A percentile compares a stretch with the other conserved stretches of the same genome.
Evolutionary conservation across 108 stramenopile genomes (phyloP).

Genomic region (Skeletonema menzelii): DNA sequence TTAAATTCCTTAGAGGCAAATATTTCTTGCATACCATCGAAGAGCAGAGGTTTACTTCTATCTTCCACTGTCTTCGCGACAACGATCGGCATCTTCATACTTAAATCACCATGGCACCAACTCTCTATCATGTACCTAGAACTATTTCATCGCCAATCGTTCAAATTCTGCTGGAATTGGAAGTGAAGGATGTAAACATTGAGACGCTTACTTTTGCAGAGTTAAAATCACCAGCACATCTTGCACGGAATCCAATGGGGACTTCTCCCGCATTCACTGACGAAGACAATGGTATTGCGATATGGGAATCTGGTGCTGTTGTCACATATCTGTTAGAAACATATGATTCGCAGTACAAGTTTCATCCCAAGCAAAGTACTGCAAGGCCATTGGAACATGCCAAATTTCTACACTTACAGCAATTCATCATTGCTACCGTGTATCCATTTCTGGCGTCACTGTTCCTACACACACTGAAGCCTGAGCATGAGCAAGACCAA

Average conservation of each 20-base stretch:
- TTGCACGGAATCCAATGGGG: slow-evolving; percentile 25
- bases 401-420: slow-evolving; percentile 15
- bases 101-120: slow-evolving; percentile 8
- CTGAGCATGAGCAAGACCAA: slow-evolving; percentile 12
- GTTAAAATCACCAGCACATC: slow-evolving; percentile 8
- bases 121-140: slow-evolving; percentile 21
- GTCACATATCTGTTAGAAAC: slow-evolving; percentile 9
- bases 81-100: too few relatives aligned
- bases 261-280: slow-evolving; percentile 20
- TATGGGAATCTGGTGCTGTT: slow-evolving; percentile 28
- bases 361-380: neutral
- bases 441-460: slow-evolving; percentile 31
- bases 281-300: slow-evolving; percentile 5
- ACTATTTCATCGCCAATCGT: slow-evolving; percentile 23
- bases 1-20: too few relatives aligned
- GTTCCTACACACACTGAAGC: slow-evolving; percentile 22
- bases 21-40: too few relatives aligned
- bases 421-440: slow-evolving; percentile 19
- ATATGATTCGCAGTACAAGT: slow-evolving; percentile 6
- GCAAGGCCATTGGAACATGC: neutral
- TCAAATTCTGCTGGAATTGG: slow-evolving; percentile 13
- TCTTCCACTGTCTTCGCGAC: too few relatives aligned
- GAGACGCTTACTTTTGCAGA: slow-evolving; percentile 18
- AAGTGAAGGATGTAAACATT: neutral
- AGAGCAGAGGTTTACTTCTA: too few relatives aligned